Evolutionary conservation across 192 early-diverging fungal genomes (phyloP), one percentile per base, ranked within the genome.

Genomic region (Glomus cerebriforme): DNA sequence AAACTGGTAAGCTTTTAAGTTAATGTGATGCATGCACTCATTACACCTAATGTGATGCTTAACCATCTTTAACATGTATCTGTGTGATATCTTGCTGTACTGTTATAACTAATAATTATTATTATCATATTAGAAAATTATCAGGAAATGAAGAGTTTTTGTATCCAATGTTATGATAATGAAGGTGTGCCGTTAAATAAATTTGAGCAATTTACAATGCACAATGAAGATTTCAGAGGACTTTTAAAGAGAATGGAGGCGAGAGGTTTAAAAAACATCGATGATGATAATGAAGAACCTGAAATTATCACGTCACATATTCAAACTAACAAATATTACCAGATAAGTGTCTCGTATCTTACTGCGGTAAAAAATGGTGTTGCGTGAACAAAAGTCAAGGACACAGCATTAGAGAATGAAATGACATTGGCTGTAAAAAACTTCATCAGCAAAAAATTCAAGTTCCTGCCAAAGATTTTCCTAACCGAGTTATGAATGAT

Each of bases 401-500:
- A 76, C 43, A 32, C 24, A 37, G n/a, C 59, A 64, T 26, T 76
- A 35, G 62, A 76, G 9, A 7, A 75, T 39, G 73, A 37, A 75
- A 64, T 27, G 26, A 39, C 26, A 45, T 64, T 63, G 37, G 74
- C 58, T 37, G 34, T 75, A 8, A 22, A 60, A 63, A 64, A 75
- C 39, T 24, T 37, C 39, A 7, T 63, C 4, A 64, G 5, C 27
- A 37, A 75, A 63, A 75, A 24, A 31, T n/a, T 35, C 35, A 75
- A 75, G 58, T 15, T 34, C 4, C 74, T 75, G n/a, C 12, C 0
- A 63, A 39, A 75, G 19, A 24, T 15, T 75, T 75, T 75, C 47
- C 74, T 63, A 75, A 63, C 15, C 59, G 74, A 75, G 22, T 75
- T 39, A 63, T 75, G 74, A 1, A 63, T 75, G 24, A 43, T 27